Conservation (phyloP, 1,284 basidiomycete species). For the Earliella scabrosa region DNA sequence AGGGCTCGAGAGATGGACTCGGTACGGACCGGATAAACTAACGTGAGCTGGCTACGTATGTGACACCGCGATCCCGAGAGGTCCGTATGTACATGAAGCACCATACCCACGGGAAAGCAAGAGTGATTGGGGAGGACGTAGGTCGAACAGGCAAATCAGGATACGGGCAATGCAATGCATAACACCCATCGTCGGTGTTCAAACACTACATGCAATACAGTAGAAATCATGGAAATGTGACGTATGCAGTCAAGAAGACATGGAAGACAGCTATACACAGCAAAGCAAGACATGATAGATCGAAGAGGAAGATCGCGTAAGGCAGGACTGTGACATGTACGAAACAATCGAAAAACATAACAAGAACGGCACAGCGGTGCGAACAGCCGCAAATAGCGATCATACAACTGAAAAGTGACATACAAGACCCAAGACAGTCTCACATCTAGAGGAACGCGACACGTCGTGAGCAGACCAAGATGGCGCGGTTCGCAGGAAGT, state of each 20-base stretch:
- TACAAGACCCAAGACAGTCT: too few relatives aligned
- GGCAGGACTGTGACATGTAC: background rate
- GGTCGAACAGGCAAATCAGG: background rate
- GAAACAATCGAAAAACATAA: background rate
- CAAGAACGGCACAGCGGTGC: background rate
- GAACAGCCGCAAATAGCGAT: background rate
- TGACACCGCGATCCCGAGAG: background rate
- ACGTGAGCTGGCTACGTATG: background rate
- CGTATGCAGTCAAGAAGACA: constrained; percentile 3
- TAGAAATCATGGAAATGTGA: background rate
- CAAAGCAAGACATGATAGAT: constrained; percentile 22
- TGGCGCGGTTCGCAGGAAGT: background rate
- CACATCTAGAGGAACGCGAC: background rate
- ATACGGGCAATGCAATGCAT: background rate
- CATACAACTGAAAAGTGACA: too few relatives aligned
- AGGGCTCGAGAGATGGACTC: background rate
- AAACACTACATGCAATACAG: background rate
- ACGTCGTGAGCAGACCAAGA: background rate
- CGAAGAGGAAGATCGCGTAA: background rate
- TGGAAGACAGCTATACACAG: too few relatives aligned
- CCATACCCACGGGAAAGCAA: background rate
- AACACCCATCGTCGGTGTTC: background rate
- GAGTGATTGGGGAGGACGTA: too few relatives aligned
- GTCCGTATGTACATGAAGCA: background rate
- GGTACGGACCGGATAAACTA: too few relatives aligned